Evolutionary conservation across 768 basidiomycete species (phyloP).

Genomic region (Pleurotus cornucopiae): DNA sequence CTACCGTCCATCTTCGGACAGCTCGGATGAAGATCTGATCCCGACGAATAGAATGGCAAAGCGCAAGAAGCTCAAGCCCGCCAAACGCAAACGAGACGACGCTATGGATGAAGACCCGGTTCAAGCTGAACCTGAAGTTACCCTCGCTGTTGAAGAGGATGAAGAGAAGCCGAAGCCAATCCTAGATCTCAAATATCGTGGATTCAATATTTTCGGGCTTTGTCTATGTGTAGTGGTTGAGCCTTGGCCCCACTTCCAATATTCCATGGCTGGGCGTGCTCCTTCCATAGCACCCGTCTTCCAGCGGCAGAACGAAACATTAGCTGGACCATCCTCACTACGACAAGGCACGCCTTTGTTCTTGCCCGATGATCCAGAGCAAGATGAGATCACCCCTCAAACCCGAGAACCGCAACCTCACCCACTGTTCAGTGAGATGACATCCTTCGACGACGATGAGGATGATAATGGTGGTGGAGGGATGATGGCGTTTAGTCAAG

Average conservation of each 20-base stretch:
- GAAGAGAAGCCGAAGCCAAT: slow-evolving; percentile 71
- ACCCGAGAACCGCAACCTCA: slow-evolving; percentile 14
- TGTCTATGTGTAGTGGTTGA: slow-evolving; percentile 83
- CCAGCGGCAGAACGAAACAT: slow-evolving; percentile 5
- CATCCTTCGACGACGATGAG: slow-evolving; percentile 23
- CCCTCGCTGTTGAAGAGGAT: slow-evolving; percentile 53
- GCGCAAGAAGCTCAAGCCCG: slow-evolving; percentile 6
- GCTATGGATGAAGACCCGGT: slow-evolving; percentile 14
- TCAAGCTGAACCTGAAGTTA: slow-evolving; percentile 23
- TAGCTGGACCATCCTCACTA: slow-evolving; percentile 15
- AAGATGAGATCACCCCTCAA: background rate
- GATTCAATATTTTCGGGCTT: slow-evolving; percentile 65
- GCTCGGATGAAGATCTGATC: slow-evolving; percentile 7
- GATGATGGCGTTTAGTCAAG: slow-evolving; percentile 76
- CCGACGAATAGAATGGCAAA: slow-evolving; percentile 14
- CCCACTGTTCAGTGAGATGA: slow-evolving; percentile 40
- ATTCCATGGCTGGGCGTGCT: slow-evolving; percentile 21
- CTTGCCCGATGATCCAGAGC: slow-evolving; percentile 52
- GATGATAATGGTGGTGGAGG: slow-evolving; percentile 38
- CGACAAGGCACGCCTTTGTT: slow-evolving; percentile 65
- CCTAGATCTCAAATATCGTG: slow-evolving; percentile 62
- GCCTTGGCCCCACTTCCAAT: slow-evolving; percentile 62
- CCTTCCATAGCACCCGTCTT: slow-evolving; percentile 17
- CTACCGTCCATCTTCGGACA: slow-evolving; percentile 5
- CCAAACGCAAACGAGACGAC: background rate